Conservation (phyloP, 2,329 filamentous ascomycete species). For the Phialemoniopsis sp. region DNA sequence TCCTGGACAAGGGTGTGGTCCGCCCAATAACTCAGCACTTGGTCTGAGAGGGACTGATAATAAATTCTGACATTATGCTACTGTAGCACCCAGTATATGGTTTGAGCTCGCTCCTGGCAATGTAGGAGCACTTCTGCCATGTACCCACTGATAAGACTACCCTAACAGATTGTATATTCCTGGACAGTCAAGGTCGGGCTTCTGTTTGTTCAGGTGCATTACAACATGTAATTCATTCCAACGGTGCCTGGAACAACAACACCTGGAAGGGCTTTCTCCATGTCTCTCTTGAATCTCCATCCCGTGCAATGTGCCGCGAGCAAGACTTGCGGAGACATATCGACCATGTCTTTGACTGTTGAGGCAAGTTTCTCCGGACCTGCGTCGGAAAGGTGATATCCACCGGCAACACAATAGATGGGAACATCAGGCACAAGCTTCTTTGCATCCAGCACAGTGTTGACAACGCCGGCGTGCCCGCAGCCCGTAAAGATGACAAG, state of each 20-base stretch:
- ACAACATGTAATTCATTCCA: constrained; percentile 31
- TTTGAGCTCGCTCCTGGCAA: too few relatives aligned
- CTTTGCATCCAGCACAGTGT: constrained; percentile 40
- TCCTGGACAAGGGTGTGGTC: too few relatives aligned
- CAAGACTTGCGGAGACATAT: constrained; percentile 39
- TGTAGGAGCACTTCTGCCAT: too few relatives aligned
- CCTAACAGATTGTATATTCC: too few relatives aligned
- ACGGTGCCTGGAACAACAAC: constrained; percentile 44
- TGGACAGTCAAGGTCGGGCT: too few relatives aligned
- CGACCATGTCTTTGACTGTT: constrained; percentile 43
- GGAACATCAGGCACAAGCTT: constrained; percentile 29
- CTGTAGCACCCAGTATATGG: too few relatives aligned
- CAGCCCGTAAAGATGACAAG: constrained; percentile 53
- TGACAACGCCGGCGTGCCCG: constrained; percentile 51
- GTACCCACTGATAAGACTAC: too few relatives aligned
- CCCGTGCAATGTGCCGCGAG: constrained; percentile 53
- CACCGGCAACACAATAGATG: constrained; percentile 46
- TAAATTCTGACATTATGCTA: too few relatives aligned
- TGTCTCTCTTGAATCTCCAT: constrained; percentile 49
- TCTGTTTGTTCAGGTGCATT: too few relatives aligned
- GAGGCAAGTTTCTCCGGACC: constrained; percentile 33
- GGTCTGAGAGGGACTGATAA: too few relatives aligned
- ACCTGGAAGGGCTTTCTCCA: constrained; percentile 46
- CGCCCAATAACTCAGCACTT: too few relatives aligned
- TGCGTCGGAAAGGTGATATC: constrained; percentile 47